A percentile compares a stretch with the other conserved stretches of the same genome.
Conservation (phyloP, 2,329 filamentous ascomycete species). For the Clonostachys solani region DNA sequence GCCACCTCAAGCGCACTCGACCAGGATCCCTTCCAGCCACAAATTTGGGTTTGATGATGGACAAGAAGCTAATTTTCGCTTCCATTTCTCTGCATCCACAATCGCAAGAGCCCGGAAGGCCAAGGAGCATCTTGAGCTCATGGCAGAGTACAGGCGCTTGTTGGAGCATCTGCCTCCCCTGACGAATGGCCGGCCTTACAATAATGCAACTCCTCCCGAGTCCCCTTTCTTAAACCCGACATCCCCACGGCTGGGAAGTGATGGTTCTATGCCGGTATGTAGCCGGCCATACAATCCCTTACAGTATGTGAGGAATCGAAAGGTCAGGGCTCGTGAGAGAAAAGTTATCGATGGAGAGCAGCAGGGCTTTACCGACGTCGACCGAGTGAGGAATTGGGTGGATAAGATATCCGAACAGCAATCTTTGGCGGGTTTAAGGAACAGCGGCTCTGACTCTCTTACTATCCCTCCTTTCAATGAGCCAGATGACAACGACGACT, state of each 20-base stretch:
- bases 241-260: constrained; percentile 17
- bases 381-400: constrained; percentile 72
- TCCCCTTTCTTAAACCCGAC: not conserved
- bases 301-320: constrained; percentile 88
- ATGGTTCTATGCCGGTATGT: constrained; percentile 12
- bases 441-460: not conserved
- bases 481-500: constrained; percentile 30
- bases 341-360: constrained; percentile 68
- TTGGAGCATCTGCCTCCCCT: constrained; percentile 77
- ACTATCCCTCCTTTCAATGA: constrained; percentile 43
- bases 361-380: constrained; percentile 73
- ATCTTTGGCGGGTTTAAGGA: constrained; percentile 12
- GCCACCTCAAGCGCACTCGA: constrained; percentile 34
- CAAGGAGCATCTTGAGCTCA: constrained; percentile 79
- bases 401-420: constrained; percentile 50
- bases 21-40: constrained; percentile 30
- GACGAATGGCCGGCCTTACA: constrained; percentile 15
- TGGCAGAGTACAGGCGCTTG: constrained; percentile 76
- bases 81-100: constrained; percentile 75
- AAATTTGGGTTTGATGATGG: constrained; percentile 8
- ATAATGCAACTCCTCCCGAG: constrained; percentile 8
- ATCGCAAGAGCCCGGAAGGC: constrained; percentile 79
- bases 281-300: constrained; percentile 82
- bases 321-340: constrained; percentile 75
- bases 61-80: constrained; percentile 39